phyloP scores from a whole-genome alignment of 257 asterid species.

The Solanum clarkiae region DNA sequence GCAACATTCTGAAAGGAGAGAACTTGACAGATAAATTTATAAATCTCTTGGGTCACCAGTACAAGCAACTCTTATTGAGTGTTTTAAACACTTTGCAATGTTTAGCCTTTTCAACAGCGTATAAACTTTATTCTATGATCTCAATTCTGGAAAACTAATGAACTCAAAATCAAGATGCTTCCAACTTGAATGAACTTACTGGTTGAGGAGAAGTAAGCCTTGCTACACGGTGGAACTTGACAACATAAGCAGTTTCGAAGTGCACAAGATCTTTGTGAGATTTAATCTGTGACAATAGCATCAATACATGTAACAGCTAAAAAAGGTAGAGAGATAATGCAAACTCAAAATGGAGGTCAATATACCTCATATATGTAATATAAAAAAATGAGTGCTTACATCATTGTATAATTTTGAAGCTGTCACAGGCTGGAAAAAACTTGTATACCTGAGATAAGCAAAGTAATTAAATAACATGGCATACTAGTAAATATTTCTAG shows the following conservation, averaged over 20 bases:
- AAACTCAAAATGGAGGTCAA: not conserved
- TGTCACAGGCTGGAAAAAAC: constrained; percentile 93
- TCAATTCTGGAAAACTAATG: not conserved
- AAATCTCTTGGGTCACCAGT: not conserved
- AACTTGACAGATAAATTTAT: not conserved
- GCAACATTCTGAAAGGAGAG: not conserved
- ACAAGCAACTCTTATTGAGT: not conserved
- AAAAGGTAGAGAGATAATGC: not conserved
- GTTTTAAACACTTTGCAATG: not conserved
- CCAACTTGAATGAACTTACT: constrained; percentile 39
- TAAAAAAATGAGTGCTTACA: constrained; percentile 26
- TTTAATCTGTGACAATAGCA: constrained; percentile 49
- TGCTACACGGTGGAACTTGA: constrained; percentile 89
- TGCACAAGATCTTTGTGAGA: constrained; percentile 89
- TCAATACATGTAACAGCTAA: not conserved
- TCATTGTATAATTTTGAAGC: constrained; percentile 91
- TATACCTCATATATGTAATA: not conserved
- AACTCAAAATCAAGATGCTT: constrained; percentile 1
- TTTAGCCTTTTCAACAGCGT: not conserved
- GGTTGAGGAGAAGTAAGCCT: constrained; percentile 79
- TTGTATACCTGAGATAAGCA: constrained; percentile 67
- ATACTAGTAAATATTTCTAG: not conserved
- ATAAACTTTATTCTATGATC: not conserved
- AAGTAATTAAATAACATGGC: not conserved
- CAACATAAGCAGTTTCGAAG: constrained; percentile 97